Evolutionary conservation across 1,284 basidiomycete genomes (phyloP).

Genomic region (Puccinia sorghi): DNA sequence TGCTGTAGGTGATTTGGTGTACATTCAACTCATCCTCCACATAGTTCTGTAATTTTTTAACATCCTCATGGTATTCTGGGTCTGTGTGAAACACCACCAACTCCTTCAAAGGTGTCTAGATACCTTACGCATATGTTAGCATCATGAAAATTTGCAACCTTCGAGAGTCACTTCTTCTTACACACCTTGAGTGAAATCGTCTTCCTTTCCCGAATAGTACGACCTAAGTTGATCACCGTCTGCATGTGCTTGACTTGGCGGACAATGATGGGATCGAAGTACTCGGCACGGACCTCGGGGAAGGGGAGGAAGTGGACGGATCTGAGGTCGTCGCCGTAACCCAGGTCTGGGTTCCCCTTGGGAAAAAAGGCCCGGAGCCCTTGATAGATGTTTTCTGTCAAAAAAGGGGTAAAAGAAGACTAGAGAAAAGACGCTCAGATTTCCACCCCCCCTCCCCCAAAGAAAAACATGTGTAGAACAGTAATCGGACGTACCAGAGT

Average conservation of each 20-base stretch:
- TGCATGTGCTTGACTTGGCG: constrained; percentile 93
- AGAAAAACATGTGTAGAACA: not conserved
- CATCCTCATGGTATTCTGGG: constrained; percentile 79
- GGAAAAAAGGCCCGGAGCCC: constrained; percentile 82
- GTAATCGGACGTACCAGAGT: constrained; percentile 71
- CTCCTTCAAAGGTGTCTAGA: constrained; percentile 85
- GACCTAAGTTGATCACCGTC: constrained; percentile 85
- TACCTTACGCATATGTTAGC: not conserved
- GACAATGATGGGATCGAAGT: constrained; percentile 95
- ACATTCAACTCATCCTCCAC: constrained; percentile 95
- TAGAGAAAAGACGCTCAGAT: constrained; percentile 57
- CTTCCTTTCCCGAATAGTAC: constrained; percentile 84
- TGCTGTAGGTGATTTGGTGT: constrained; percentile 81
- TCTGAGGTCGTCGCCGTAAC: constrained; percentile 71
- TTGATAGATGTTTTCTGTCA: constrained; percentile 97
- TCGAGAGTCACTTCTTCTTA: not conserved
- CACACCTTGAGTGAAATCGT: constrained; percentile 83
- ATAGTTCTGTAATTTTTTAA: constrained; percentile 80
- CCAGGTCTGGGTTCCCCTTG: constrained; percentile 58
- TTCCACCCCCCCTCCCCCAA: not conserved
- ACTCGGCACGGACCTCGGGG: constrained; percentile 89
- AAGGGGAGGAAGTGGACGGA: constrained; percentile 95
- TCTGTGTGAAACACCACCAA: constrained; percentile 92
- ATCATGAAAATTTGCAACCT: not conserved
- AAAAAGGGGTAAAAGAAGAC: constrained; percentile 98